A percentile compares a stretch with the other conserved stretches of the same genome.
phyloP scores from a whole-genome alignment of 176 grass and related monocot genomes.

The Zizania latifolia region DNA sequence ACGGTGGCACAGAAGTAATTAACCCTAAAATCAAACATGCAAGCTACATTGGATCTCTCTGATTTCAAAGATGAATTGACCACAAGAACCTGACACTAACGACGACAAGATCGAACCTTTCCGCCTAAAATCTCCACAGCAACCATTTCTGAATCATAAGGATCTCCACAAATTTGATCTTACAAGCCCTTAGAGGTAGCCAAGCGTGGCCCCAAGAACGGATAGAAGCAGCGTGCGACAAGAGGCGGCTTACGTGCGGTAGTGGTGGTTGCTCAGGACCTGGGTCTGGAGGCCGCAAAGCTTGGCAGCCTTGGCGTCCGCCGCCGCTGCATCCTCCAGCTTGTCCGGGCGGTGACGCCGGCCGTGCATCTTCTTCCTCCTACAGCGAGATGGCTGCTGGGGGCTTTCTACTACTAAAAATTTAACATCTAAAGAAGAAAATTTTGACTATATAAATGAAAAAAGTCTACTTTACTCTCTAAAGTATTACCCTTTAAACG shows the following conservation, averaged over 20 bases:
- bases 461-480: too few species aligned
- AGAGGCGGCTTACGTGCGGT: constrained; percentile 48
- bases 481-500: too few species aligned
- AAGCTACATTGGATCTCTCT: not conserved
- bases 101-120: not conserved
- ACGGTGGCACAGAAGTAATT: too few species aligned
- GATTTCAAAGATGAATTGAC: not conserved
- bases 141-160: not conserved
- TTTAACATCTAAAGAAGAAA: too few species aligned
- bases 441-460: too few species aligned
- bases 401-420: too few species aligned
- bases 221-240: not conserved
- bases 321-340: constrained; percentile 51
- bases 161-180: not conserved
- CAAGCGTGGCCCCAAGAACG: not conserved
- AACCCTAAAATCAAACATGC: not conserved
- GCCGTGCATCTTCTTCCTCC: constrained; percentile 65
- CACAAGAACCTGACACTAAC: not conserved
- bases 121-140: not conserved
- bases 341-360: constrained; percentile 49
- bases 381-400: constrained; percentile 7
- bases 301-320: constrained; percentile 54
- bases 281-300: constrained; percentile 64
- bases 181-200: not conserved
- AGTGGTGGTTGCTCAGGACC: constrained; percentile 63